Conservation (phyloP, 805 yeast genomes). For the Brettanomyces anomalus region DNA sequence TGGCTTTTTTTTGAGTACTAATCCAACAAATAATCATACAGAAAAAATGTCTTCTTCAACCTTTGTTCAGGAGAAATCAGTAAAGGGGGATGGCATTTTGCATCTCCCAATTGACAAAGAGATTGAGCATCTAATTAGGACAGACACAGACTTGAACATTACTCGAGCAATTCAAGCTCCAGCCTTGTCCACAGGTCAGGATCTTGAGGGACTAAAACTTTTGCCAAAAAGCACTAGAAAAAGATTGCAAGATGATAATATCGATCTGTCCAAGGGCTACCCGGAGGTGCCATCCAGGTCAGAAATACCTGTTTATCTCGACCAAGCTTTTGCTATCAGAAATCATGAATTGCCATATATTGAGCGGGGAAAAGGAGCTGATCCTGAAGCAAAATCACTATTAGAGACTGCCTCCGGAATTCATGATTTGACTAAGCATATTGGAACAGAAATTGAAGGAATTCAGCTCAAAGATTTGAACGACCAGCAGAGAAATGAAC, state of each 20-base stretch:
- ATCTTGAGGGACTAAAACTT: slow-evolving; percentile 14
- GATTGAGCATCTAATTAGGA: slow-evolving; percentile 10
- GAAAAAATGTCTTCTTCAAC: too few species aligned
- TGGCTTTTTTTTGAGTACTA: too few species aligned
- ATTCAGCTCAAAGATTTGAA: slow-evolving; percentile 34
- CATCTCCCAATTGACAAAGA: slow-evolving; percentile 8
- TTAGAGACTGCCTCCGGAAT: slow-evolving; percentile 33
- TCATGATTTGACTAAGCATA: slow-evolving; percentile 32
- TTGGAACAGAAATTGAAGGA: slow-evolving; percentile 43
- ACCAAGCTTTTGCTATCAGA: slow-evolving; percentile 31
- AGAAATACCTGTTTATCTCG: slow-evolving; percentile 30
- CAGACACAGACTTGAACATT: slow-evolving; percentile 4
- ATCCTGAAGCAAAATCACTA: slow-evolving; percentile 32
- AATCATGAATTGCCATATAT: slow-evolving; percentile 24
- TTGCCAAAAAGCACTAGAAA: slow-evolving; percentile 19
- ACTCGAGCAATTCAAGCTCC: slow-evolving; percentile 1
- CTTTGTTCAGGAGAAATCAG: too few species aligned
- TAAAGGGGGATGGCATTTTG: too few species aligned
- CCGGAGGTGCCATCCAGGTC: slow-evolving; percentile 28
- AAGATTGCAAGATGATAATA: slow-evolving; percentile 27
- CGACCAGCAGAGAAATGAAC: slow-evolving; percentile 36
- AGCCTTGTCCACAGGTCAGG: slow-evolving; percentile 7
- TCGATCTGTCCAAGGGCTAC: slow-evolving; percentile 30
- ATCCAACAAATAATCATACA: too few species aligned
- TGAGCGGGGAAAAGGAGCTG: slow-evolving; percentile 29